A percentile compares a stretch with the other conserved stretches of the same genome.
Conservation (phyloP, 108 stramenopile species). For the Cyclotella sp. region DNA sequence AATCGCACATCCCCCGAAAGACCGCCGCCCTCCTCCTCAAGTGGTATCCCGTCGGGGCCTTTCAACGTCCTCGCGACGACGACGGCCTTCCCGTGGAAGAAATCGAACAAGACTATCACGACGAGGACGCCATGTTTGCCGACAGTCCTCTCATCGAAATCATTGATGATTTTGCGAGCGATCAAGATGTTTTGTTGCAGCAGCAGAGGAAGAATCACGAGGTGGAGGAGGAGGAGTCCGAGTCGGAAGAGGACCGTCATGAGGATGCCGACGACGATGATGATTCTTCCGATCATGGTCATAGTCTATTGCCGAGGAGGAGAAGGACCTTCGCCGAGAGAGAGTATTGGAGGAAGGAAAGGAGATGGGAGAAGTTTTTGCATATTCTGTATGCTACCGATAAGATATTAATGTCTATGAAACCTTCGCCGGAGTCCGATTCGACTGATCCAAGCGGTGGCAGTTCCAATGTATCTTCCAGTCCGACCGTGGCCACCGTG, state of each 20-base stretch:
- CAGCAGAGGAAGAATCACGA: slow-evolving; percentile 9
- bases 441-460: background rate
- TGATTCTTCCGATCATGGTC: background rate
- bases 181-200: slow-evolving; percentile 10
- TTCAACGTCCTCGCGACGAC: slow-evolving; percentile 28
- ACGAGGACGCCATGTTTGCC: slow-evolving; percentile 8
- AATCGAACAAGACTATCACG: background rate
- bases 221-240: slow-evolving; percentile 10
- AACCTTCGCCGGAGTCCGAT: background rate
- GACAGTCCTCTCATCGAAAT: slow-evolving; percentile 46
- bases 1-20: slow-evolving; percentile 71
- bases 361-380: slow-evolving; percentile 36
- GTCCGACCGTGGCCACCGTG: background rate
- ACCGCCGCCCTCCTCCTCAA: slow-evolving; percentile 58
- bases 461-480: too few relatives aligned
- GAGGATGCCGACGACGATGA: slow-evolving; percentile 11
- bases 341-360: slow-evolving; percentile 12
- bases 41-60: slow-evolving; percentile 42
- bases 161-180: slow-evolving; percentile 40
- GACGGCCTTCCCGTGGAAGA: slow-evolving; percentile 16
- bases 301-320: background rate
- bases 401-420: slow-evolving; percentile 6
- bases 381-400: slow-evolving; percentile 36
- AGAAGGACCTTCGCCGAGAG: slow-evolving; percentile 7
- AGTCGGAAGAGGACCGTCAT: background rate